A percentile compares a stretch with the other conserved stretches of the same genome.
These are phyloP conservation scores for Corinectria fuckeliana DNA, from an alignment of 2,329 filamentous ascomycete species.

Conservation along the genomic window DNA sequence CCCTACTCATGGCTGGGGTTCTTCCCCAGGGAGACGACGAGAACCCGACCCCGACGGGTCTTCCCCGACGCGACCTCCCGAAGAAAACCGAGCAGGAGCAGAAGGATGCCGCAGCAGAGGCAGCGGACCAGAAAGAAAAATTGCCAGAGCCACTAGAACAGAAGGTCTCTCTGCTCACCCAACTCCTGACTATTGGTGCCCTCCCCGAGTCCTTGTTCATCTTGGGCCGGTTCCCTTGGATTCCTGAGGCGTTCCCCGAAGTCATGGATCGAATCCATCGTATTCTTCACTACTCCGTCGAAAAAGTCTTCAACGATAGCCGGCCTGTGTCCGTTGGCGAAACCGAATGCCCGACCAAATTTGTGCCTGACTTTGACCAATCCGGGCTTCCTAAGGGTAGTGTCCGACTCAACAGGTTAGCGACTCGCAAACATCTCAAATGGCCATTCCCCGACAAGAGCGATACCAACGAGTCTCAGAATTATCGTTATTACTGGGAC, in stretches of 20 bases:
- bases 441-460: conserved; percentile 85
- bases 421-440: conserved; percentile 71
- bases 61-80: conserved; percentile 57
- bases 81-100: conserved; percentile 60
- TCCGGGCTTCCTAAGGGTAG: conserved; percentile 71
- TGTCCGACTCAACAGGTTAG: conserved; percentile 65
- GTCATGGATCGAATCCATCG: conserved; percentile 82
- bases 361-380: conserved; percentile 64
- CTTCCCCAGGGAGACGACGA: conserved; percentile 75
- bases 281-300: conserved; percentile 81
- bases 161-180: conserved; percentile 83
- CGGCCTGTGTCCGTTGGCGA: conserved; percentile 43
- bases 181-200: conserved; percentile 87
- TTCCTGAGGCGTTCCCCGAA: conserved; percentile 84
- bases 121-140: conserved; percentile 56
- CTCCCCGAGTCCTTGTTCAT: conserved; percentile 93
- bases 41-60: conserved; percentile 54
- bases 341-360: conserved; percentile 51
- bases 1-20: conserved; percentile 84
- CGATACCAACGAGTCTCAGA: conserved; percentile 76
- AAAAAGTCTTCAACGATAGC: conserved; percentile 69
- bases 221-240: conserved; percentile 90
- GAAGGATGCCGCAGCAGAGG: conserved; percentile 52
- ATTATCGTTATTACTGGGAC: conserved; percentile 95
- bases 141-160: conserved; percentile 82